Evolutionary conservation across 2,329 filamentous ascomycete species (phyloP).

Genomic region (Aschersonia sp.): DNA sequence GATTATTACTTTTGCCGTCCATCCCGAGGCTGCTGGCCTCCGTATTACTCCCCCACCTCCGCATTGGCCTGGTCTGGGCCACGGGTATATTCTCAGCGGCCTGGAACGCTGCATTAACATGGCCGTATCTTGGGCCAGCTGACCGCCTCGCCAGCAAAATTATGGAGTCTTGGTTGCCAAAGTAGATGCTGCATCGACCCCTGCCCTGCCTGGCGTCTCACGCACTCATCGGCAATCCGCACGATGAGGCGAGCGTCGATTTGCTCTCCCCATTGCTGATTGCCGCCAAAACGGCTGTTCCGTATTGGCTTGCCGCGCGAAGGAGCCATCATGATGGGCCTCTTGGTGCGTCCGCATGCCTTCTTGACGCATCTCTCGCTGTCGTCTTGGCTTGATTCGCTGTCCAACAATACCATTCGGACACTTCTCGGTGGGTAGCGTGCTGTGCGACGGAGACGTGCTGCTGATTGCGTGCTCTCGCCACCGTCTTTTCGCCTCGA

Average conservation of each 20-base stretch:
- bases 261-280: constrained; percentile 47
- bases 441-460: too few relatives aligned
- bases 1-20: neutral
- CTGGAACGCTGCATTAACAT: constrained; percentile 81
- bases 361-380: constrained; percentile 62
- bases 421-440: too few relatives aligned
- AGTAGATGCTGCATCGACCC: constrained; percentile 58
- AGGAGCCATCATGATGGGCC: constrained; percentile 63
- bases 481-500: constrained; percentile 57
- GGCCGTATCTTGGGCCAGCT: constrained; percentile 58
- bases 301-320: constrained; percentile 77
- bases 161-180: constrained; percentile 47
- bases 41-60: constrained; percentile 52
- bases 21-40: constrained; percentile 36
- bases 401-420: too few relatives aligned
- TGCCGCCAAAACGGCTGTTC: constrained; percentile 63
- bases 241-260: constrained; percentile 17
- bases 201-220: constrained; percentile 58
- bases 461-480: constrained; percentile 73
- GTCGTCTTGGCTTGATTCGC: constrained; percentile 31
- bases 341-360: constrained; percentile 40
- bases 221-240: constrained; percentile 41
- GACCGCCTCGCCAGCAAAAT: too few relatives aligned
- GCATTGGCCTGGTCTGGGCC: constrained; percentile 39
- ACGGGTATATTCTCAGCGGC: constrained; percentile 69